Percentiles rank a stretch among this genome's conserved stretches.
Evolutionary conservation across 495 filamentous ascomycete species (phyloP).

Genomic region (Achaetomiella virescens): DNA sequence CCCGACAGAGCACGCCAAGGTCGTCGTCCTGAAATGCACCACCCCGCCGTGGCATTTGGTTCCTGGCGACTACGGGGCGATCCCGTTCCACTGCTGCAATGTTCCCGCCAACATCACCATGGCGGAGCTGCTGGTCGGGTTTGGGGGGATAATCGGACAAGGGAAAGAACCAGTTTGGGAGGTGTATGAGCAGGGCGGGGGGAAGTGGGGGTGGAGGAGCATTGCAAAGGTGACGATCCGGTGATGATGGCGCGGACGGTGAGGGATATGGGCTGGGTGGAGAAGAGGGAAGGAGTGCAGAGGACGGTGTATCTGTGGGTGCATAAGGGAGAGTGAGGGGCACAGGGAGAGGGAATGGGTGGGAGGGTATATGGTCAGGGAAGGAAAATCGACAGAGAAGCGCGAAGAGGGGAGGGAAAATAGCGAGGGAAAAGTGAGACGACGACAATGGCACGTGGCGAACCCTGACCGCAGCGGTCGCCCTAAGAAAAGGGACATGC

Average conservation of each 20-base stretch:
- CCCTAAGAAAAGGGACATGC: too few species aligned
- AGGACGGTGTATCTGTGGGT: slow-evolving; percentile 16
- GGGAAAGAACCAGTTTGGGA: slow-evolving; percentile 40
- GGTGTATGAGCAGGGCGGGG: slow-evolving; percentile 21
- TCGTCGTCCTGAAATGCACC: slow-evolving; percentile 40
- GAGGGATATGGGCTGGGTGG: slow-evolving; percentile 15
- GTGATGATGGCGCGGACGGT: slow-evolving; percentile 9
- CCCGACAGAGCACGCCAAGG: slow-evolving; percentile 40
- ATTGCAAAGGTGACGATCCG: slow-evolving; percentile 6
- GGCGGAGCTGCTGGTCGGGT: slow-evolving; percentile 38
- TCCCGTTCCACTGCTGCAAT: slow-evolving; percentile 32
- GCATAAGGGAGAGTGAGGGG: neutral
- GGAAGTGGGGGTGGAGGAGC: slow-evolving; percentile 14
- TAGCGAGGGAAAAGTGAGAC: too few species aligned
- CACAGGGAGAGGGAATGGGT: neutral
- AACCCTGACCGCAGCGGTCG: too few species aligned
- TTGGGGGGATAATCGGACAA: slow-evolving; percentile 39
- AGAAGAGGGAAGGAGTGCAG: slow-evolving; percentile 5
- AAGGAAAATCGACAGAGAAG: too few species aligned
- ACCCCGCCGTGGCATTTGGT: slow-evolving; percentile 40
- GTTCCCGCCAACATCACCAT: slow-evolving; percentile 40
- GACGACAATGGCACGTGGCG: too few species aligned
- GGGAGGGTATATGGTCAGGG: too few species aligned
- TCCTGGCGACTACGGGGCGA: slow-evolving; percentile 13
- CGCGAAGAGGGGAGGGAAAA: too few species aligned